A percentile compares a stretch with the other conserved stretches of the same genome.
phyloP scores from a whole-genome alignment of 1,284 basidiomycete species.

The Rhizoctonia solani region DNA sequence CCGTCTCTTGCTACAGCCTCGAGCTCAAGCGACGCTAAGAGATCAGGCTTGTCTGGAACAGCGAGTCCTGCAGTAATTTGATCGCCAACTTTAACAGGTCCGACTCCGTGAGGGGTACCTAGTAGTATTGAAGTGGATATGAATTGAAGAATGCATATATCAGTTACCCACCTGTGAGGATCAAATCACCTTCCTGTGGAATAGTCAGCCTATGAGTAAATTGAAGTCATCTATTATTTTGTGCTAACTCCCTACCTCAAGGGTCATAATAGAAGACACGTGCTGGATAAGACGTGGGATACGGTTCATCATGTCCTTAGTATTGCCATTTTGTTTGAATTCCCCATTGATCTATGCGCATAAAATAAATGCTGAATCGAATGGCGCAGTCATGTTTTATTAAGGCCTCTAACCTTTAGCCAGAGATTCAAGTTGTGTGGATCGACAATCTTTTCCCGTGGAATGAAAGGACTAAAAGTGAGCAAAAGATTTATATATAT shows the following conservation, averaged over 20 bases:
- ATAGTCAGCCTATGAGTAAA: slow-evolving; percentile 25
- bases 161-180: slow-evolving; percentile 62
- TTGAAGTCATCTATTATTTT: neutral
- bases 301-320: slow-evolving; percentile 90
- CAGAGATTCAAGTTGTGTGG: slow-evolving; percentile 75
- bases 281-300: slow-evolving; percentile 91
- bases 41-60: slow-evolving; percentile 53
- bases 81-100: slow-evolving; percentile 77
- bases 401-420: slow-evolving; percentile 65
- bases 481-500: slow-evolving; percentile 16
- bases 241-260: slow-evolving; percentile 66
- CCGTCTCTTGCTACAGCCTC: slow-evolving; percentile 67
- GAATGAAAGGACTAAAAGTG: slow-evolving; percentile 80
- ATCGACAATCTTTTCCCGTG: slow-evolving; percentile 70
- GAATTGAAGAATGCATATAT: neutral
- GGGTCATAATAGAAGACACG: slow-evolving; percentile 92
- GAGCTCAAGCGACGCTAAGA: slow-evolving; percentile 65
- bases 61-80: slow-evolving; percentile 76
- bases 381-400: neutral
- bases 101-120: slow-evolving; percentile 89
- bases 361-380: neutral
- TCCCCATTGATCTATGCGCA: slow-evolving; percentile 72
- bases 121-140: neutral
- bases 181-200: slow-evolving; percentile 79
- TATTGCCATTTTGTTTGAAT: slow-evolving; percentile 83